These are phyloP conservation scores for Xylaria cubensis DNA, from an alignment of 495 filamentous ascomycete genomes.

Conservation along the genomic window DNA sequence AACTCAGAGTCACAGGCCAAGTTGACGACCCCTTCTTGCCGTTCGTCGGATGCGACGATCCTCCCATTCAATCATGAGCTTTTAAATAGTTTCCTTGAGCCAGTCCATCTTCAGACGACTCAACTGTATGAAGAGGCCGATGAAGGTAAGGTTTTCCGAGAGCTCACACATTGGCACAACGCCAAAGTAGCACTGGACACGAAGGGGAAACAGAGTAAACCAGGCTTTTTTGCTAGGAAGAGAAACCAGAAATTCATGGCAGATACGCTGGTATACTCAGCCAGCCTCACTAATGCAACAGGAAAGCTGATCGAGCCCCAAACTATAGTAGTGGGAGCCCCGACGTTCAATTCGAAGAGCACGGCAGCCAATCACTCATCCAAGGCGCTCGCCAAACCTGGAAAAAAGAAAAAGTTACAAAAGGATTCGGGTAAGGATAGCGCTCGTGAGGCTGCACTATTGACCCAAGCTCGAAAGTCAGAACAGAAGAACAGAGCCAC, in stretches of 20 bases:
- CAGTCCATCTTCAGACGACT: slow-evolving; percentile 54
- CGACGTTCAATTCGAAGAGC: background rate
- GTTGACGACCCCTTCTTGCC: background rate
- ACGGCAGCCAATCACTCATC: background rate
- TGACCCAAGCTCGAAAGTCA: slow-evolving; percentile 35
- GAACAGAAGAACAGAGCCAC: slow-evolving; percentile 37
- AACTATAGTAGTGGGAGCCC: slow-evolving; percentile 49
- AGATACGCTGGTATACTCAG: slow-evolving; percentile 72
- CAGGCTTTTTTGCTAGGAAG: slow-evolving; percentile 36
- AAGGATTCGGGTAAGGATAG: slow-evolving; percentile 31
- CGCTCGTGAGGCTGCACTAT: slow-evolving; percentile 34
- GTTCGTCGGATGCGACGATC: slow-evolving; percentile 41
- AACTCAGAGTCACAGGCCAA: background rate
- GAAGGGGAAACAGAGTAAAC: slow-evolving; percentile 36
- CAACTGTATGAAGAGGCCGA: slow-evolving; percentile 32
- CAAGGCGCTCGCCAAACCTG: slow-evolving; percentile 25
- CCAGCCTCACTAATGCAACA: slow-evolving; percentile 68
- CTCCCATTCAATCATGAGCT: slow-evolving; percentile 66
- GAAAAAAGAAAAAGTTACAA: slow-evolving; percentile 35
- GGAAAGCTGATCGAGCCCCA: slow-evolving; percentile 70
- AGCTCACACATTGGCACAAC: slow-evolving; percentile 72
- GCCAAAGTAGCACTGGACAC: slow-evolving; percentile 56
- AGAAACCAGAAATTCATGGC: slow-evolving; percentile 63
- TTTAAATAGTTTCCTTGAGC: slow-evolving; percentile 63
- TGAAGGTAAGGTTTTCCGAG: slow-evolving; percentile 56